Conservation (phyloP, 1,284 basidiomycete species). For the Tetrapyrgos nigripes region DNA sequence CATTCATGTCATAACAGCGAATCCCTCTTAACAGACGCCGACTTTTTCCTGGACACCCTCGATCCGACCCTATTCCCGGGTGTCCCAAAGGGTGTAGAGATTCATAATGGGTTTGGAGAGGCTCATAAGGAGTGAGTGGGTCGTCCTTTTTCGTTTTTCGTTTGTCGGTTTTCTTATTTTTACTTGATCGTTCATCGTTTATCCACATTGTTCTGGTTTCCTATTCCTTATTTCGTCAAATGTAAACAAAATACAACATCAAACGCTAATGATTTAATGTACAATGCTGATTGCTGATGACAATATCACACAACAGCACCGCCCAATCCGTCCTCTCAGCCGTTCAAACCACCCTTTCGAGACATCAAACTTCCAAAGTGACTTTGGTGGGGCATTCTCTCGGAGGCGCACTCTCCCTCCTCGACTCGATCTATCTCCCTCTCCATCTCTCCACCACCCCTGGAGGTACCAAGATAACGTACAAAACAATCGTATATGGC, state of each 20-base stretch:
- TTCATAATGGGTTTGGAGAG: conserved; percentile 48
- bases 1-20: conserved; percentile 29
- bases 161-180: background rate
- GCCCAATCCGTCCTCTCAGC: no score
- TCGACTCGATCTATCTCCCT: conserved; percentile 1
- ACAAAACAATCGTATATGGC: background rate
- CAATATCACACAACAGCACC: no score
- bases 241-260: no score
- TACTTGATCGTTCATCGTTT: background rate
- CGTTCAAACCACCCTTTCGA: no score
- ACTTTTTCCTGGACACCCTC: conserved; percentile 36
- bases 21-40: conserved; percentile 45
- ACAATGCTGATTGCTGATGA: no score
- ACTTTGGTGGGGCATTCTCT: background rate
- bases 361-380: background rate
- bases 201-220: background rate
- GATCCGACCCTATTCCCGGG: conserved; percentile 52
- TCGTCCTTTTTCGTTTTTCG: background rate
- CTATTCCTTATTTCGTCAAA: no score
- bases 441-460: background rate
- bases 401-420: background rate
- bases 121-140: conserved; percentile 43
- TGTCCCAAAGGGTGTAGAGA: conserved; percentile 39
- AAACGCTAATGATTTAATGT: no score
- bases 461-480: background rate